Evolutionary conservation across 1,284 basidiomycete species (phyloP), one percentile per base, ranked within the genome.

Genomic region (Hemileia vastatrix): DNA sequence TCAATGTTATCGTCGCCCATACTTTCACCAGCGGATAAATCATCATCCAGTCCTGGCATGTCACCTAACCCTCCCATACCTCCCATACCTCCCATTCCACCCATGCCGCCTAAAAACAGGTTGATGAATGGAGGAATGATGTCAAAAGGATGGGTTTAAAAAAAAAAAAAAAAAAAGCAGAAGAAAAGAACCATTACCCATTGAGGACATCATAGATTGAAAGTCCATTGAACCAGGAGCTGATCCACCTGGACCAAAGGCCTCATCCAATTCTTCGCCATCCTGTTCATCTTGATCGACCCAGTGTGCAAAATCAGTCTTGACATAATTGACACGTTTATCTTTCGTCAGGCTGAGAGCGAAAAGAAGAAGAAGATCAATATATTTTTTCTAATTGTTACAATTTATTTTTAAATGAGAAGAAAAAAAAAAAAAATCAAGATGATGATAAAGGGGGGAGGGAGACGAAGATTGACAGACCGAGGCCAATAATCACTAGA

Each of bases 261-360:
- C 50, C n/a, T 60, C 58, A 48, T 60, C 58, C 3, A 60, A 36
- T 2, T 23, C 57, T 27, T 4, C 36, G 31, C 58, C 51, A 47
- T 60, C 24, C 31, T 60, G 58, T 47, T 60, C 58, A 36, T 60
- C 58, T 43, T 60, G 36, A 60, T 60, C 58, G 15, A 60, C 58
- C 58, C 58, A 60, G 48, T 40, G 58, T 18, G 58, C 9, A 44
- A 60, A 60, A 60, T 60, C 58, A 36, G 58, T 60, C 31, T 60
- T 60, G 24, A 60, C 58, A 45, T 53, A 60, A 36, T 60, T 60
- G 13, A 60, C 58, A 45, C 58, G 40, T 48, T 60, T 60, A n/a
- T 60, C 58, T 27, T 60, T 60, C 1, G 58, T 60, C 18, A 60
- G 50, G 19, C 58, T 60, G n/a, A 47, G 23, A 15, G 9, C 40